Base-by-base conservation (phyloP, 2,329 filamentous ascomycete genomes). In the Diaporthe ampelina region DNA sequence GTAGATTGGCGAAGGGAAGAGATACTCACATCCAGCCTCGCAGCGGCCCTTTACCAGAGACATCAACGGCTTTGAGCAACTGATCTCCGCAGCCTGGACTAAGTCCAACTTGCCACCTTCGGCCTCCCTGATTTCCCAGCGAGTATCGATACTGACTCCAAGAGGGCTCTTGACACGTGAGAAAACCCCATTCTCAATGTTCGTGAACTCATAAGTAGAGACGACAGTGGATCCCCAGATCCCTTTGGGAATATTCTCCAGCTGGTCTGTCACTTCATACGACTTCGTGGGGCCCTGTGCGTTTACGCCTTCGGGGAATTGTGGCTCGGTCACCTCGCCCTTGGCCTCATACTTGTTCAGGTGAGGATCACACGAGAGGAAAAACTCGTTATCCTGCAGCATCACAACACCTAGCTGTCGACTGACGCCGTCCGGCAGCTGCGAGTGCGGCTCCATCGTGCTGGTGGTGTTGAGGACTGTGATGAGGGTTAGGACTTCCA, bases 211-310 rank as follows among this genome's bases (percentile, higher is more conserved):
- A 78, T 89, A 88, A 7, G 80, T 85, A 82, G 88, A 90, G 69
- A 87, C 84, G 11, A 90, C 86, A 63, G 87, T 86, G 65, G 84
- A 86, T 78, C 89, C 88, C 88, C 88, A 90, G 43, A 91, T 83
- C 3, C 88, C 80, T 15, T 79, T 77, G 2, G 84, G 81, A 19
- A 82, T 79, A 52, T 75, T 79, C 24, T 79, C 78, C 19, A 78
- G 75, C 1, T 81, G 21, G 32, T 29, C 78, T 11, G 78, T 78
- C 24, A 78, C 76, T 2, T 81, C 77, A 57, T 80, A 78, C 5
- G 79, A 77, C 29, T 78, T 77, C 11, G 80, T 77, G 24, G 75
- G 74, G 9, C 77, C 59, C 11, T 79, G 65, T 19, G 80, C 78
- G 73, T 78, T 77, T 50, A 82, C 72, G 5, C 75, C 72, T 54